Percentiles rank a stretch among this genome's conserved stretches.
Conservation (phyloP, 2,329 filamentous ascomycete species). For the Boeremia exigua region DNA sequence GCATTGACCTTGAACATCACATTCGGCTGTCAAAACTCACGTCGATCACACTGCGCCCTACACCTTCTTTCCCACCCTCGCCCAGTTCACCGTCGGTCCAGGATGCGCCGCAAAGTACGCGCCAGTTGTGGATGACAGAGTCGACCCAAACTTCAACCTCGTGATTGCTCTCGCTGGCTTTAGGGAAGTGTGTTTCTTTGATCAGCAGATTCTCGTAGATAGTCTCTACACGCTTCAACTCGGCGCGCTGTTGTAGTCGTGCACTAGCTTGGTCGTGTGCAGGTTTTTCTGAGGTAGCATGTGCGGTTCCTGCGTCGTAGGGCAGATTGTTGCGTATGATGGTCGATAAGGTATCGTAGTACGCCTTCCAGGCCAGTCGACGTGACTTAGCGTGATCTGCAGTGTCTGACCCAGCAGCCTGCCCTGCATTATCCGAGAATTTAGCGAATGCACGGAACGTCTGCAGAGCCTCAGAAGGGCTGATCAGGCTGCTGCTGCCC, state of each 20-base stretch:
- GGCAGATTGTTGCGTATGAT: slow-evolving; percentile 72
- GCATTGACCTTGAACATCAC: background rate
- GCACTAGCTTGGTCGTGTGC: slow-evolving; percentile 34
- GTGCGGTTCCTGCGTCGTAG: slow-evolving; percentile 57
- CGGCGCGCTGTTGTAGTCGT: slow-evolving; percentile 65
- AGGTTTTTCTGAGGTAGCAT: slow-evolving; percentile 30
- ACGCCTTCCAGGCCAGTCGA: slow-evolving; percentile 80
- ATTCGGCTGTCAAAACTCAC: slow-evolving; percentile 41
- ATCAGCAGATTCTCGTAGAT: slow-evolving; percentile 82
- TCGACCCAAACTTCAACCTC: slow-evolving; percentile 85
- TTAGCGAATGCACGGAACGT: slow-evolving; percentile 69
- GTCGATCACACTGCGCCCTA: slow-evolving; percentile 79
- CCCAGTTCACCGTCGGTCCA: slow-evolving; percentile 85
- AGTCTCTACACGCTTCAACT: slow-evolving; percentile 79
- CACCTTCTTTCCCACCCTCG: slow-evolving; percentile 75
- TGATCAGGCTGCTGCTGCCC: slow-evolving; percentile 37
- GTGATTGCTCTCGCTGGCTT: slow-evolving; percentile 76
- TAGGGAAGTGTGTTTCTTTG: slow-evolving; percentile 81
- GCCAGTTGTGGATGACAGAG: slow-evolving; percentile 84
- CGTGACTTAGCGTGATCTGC: slow-evolving; percentile 47
- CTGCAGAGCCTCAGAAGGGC: slow-evolving; percentile 48
- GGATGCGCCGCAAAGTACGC: slow-evolving; percentile 75
- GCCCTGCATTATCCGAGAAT: slow-evolving; percentile 63
- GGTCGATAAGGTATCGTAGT: slow-evolving; percentile 80
- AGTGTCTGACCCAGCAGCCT: slow-evolving; percentile 24